These are phyloP conservation scores for Pseudophaeomoniella oleicola DNA, from an alignment of 2,329 filamentous ascomycete species.

Conservation along the genomic window DNA sequence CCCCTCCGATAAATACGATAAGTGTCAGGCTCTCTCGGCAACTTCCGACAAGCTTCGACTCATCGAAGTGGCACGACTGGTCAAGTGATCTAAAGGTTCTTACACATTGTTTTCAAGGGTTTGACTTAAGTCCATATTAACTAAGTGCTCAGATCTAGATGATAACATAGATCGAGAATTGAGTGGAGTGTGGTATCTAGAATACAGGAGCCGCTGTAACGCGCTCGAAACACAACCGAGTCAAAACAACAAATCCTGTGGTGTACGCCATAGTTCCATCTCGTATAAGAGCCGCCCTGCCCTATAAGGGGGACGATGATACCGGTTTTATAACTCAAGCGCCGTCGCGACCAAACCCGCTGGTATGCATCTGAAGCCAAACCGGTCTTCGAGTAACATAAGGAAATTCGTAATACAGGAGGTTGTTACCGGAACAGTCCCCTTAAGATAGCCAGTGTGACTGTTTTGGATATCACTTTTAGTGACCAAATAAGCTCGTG, in stretches of 20 bases:
- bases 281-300: not conserved
- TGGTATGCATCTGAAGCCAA: not conserved
- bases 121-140: no score
- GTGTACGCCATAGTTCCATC: no score
- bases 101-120: no score
- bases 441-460: not conserved
- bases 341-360: not conserved
- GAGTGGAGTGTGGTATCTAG: not conserved
- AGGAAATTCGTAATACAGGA: not conserved
- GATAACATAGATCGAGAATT: not conserved
- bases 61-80: no score
- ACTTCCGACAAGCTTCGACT: no score
- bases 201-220: not conserved
- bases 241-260: not conserved
- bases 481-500: not conserved
- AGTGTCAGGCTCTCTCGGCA: no score
- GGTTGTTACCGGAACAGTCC: not conserved
- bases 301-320: not conserved
- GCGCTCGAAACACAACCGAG: not conserved
- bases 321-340: not conserved
- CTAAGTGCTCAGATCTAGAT: not conserved
- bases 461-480: not conserved
- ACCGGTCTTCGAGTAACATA: not conserved
- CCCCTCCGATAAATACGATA: no score
- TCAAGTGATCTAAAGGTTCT: no score